Evolutionary conservation across 768 basidiomycete species (phyloP), one percentile per base, ranked within the genome.

Genomic region (Russula emetica): DNA sequence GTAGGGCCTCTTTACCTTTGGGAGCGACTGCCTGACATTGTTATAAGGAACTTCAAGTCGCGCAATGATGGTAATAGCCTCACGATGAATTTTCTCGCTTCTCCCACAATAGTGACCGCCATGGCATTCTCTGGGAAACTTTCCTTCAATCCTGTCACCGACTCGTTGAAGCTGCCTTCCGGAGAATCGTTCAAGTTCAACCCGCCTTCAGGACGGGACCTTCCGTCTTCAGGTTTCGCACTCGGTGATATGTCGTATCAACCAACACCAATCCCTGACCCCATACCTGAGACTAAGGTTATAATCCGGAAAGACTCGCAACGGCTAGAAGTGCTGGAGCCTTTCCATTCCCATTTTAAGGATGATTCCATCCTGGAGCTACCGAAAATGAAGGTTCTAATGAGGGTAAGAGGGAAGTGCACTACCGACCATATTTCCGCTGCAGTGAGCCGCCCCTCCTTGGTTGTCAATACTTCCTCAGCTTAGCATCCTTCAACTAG

Each of bases 351-450:
- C 66, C 90, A 85, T 71, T 97, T 98, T 71, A 80, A 78, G 32
- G 72, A 74, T 36, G 73, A 83, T 82, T 69, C 64, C 75, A 18
- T 80, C 16, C 74, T 86, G 42, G 97, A 99, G 77, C 79, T 98
- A 18, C 88, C 93, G 10, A 69, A 82, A 26, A 77, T 98, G 73
- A 91, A 85, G 70, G 91, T 96, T 57, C 74, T 99, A 55, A 85
- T 98, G 82, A 79, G 94, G 34, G 92, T 98, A 8, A 80, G 91
- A 67, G 97, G 97, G n/a, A 98, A 99, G 77, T 99, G 97, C 74
- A 99, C 97, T 14, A 99, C 97, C 20, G 97, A 99, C 71, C 97
- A 98, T 72, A 99, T 98, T 62, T 94, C 92, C 38, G 97, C 97
- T 44, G 97, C 97, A 36, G 90, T 91, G 69, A 56, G 86, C 20